Conservation (phyloP, 768 basidiomycete genomes). For the Postia placenta region DNA sequence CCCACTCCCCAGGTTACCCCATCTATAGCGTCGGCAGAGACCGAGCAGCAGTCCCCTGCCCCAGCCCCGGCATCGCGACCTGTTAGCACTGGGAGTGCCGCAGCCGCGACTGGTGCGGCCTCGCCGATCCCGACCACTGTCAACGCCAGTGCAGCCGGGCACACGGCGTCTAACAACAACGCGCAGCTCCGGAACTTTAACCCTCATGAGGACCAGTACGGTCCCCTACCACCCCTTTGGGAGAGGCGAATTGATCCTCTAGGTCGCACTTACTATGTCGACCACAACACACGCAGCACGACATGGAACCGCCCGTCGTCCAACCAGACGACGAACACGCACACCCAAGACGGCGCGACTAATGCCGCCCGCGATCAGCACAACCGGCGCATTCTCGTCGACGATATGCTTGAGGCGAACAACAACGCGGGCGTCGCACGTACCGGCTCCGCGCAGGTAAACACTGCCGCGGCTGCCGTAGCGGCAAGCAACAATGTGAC, state of each 20-base stretch:
- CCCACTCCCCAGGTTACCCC: slow-evolving; percentile 30
- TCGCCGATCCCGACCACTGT: slow-evolving; percentile 16
- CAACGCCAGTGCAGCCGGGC: slow-evolving; percentile 23
- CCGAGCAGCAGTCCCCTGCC: slow-evolving; percentile 12
- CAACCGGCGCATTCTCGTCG: slow-evolving; percentile 74
- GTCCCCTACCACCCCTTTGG: slow-evolving; percentile 88
- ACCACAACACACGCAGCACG: slow-evolving; percentile 95
- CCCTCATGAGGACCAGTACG: slow-evolving; percentile 91
- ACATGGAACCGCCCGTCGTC: slow-evolving; percentile 94
- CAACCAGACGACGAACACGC: slow-evolving; percentile 67
- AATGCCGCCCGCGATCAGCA: slow-evolving; percentile 86
- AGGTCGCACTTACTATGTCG: slow-evolving; percentile 95
- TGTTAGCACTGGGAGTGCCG: slow-evolving; percentile 27
- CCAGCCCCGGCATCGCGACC: slow-evolving; percentile 27
- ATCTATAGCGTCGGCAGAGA: slow-evolving; percentile 2
- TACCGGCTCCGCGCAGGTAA: slow-evolving; percentile 21
- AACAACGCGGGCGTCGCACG: slow-evolving; percentile 32
- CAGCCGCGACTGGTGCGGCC: slow-evolving; percentile 16
- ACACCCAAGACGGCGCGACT: slow-evolving; percentile 68
- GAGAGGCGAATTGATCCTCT: slow-evolving; percentile 96
- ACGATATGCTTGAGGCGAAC: slow-evolving; percentile 76
- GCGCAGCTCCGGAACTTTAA: slow-evolving; percentile 75
- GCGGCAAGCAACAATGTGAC: slow-evolving; percentile 47
- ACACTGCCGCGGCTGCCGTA: slow-evolving; percentile 39
- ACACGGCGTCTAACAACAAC: slow-evolving; percentile 35